These are phyloP conservation scores for Suillus occidentalis DNA, from an alignment of 768 basidiomycete species.

Conservation along the genomic window DNA sequence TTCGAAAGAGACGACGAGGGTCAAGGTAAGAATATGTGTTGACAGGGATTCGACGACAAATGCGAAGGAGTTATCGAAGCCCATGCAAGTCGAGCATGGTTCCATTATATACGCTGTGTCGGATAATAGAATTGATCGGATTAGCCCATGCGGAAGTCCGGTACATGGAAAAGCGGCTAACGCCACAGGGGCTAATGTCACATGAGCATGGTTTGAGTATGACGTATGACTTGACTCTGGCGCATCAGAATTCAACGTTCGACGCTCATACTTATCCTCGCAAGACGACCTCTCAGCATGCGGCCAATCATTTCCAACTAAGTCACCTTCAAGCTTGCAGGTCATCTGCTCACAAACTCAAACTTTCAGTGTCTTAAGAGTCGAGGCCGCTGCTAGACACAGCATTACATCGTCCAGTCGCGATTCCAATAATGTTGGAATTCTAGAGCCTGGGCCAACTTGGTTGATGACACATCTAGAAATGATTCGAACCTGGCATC, in stretches of 20 bases:
- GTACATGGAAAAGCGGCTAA: too few relatives aligned
- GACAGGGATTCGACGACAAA: not conserved
- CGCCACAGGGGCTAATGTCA: not conserved
- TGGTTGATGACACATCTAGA: not conserved
- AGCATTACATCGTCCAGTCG: too few relatives aligned
- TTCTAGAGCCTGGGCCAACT: not conserved
- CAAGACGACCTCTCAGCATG: too few relatives aligned
- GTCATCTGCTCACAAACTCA: too few relatives aligned
- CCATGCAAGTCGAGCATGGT: not conserved
- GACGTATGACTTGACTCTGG: not conserved
- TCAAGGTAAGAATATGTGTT: not conserved
- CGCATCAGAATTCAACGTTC: too few relatives aligned
- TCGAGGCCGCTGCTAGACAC: too few relatives aligned
- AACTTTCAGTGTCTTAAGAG: too few relatives aligned
- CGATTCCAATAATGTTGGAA: not conserved
- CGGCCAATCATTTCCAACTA: too few relatives aligned
- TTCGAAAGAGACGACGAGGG: not conserved
- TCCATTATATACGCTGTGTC: not conserved
- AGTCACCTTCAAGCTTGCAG: too few relatives aligned
- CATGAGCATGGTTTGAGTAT: not conserved
- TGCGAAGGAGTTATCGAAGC: not conserved
- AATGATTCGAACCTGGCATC: too few relatives aligned
- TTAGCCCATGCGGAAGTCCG: too few relatives aligned
- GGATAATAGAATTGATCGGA: not conserved
- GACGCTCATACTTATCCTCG: too few relatives aligned